These are phyloP conservation scores for Penium margaritaceum DNA, from an alignment of 139 green algal species.

Conservation along the genomic window DNA sequence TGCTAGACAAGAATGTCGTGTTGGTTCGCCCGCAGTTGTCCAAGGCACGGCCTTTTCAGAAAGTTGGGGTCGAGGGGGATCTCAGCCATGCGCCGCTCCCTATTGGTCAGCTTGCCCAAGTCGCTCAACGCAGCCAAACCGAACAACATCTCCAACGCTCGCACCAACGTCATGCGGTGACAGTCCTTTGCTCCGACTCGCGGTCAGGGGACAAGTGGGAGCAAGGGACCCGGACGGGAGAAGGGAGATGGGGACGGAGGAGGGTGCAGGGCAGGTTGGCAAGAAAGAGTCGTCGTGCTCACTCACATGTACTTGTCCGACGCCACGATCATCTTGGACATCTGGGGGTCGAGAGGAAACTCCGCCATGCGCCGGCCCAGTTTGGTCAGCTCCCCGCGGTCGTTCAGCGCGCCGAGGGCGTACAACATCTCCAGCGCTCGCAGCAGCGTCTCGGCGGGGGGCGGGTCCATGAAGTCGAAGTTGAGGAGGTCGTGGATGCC, in stretches of 20 bases:
- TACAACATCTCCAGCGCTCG: constrained; percentile 90
- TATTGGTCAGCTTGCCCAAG: not conserved
- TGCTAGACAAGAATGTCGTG: too few relatives aligned
- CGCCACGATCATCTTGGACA: constrained; percentile 85
- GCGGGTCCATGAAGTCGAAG: constrained; percentile 91
- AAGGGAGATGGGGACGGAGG: too few relatives aligned
- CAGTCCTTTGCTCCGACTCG: too few relatives aligned
- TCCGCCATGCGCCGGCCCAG: constrained; percentile 85
- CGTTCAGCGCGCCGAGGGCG: constrained; percentile 89
- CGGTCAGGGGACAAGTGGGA: too few relatives aligned
- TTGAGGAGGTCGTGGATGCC: constrained; percentile 87
- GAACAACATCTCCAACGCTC: not conserved
- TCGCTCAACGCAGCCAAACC: not conserved
- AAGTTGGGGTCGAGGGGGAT: not conserved
- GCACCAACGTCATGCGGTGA: too few relatives aligned
- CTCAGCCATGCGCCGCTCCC: not conserved
- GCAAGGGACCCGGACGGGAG: too few relatives aligned
- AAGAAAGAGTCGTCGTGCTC: not conserved
- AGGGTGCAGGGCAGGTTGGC: not conserved
- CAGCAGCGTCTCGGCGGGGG: constrained; percentile 72
- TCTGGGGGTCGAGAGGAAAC: constrained; percentile 93
- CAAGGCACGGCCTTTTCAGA: not conserved
- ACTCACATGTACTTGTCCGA: constrained; percentile 70
- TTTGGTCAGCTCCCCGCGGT: constrained; percentile 57
- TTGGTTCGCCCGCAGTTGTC: too few relatives aligned